Evolutionary conservation across 768 basidiomycete species (phyloP), one percentile per base, ranked within the genome.

Genomic region (Kwoniella sp.): DNA sequence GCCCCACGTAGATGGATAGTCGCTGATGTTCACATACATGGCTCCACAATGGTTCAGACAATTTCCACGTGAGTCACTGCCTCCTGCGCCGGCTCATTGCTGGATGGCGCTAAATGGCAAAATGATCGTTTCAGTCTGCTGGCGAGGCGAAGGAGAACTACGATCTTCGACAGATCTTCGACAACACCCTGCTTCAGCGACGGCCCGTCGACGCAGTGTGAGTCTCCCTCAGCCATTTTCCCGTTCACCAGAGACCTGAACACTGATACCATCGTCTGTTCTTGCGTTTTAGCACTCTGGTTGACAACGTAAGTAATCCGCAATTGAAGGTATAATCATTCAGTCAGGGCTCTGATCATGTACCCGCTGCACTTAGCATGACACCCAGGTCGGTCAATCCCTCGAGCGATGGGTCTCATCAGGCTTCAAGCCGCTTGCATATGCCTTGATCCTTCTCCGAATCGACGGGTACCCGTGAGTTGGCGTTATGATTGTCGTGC

Each of bases 181-280:
- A 89, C 57, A 83, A 85, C 52, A 89, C 90, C 29, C 79, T 97
- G 12, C 84, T 91, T 20, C 84, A 88, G 61, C 74, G 82, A 2
- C 85, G 86, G 65, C 92, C 93, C 1, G 82, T 85, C 28, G 90
- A 93, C 75, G 90, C 93, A 3, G 91, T 96, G 68, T 81, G 71
- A 52, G 73, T 78, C 23, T n/a, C n/a, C n/a, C n/a, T n/a, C 2
- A 13, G 2, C 2, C 30, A 45, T 59, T 23, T 9, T 13, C 22
- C n/a, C n/a, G n/a, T n/a, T n/a, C n/a, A n/a, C n/a, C n/a, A n/a
- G n/a, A n/a, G n/a, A 15, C 54, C 57, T 22, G n/a, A n/a, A n/a
- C n/a, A 30, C n/a, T 31, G 37, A 59, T 45, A 51, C 62, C 34
- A 63, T 45, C 0, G 28, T n/a, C n/a, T n/a, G 1, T 26, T 1